phyloP scores from a whole-genome alignment of 164 flowering plant genomes.

The Protea cynaroides region DNA sequence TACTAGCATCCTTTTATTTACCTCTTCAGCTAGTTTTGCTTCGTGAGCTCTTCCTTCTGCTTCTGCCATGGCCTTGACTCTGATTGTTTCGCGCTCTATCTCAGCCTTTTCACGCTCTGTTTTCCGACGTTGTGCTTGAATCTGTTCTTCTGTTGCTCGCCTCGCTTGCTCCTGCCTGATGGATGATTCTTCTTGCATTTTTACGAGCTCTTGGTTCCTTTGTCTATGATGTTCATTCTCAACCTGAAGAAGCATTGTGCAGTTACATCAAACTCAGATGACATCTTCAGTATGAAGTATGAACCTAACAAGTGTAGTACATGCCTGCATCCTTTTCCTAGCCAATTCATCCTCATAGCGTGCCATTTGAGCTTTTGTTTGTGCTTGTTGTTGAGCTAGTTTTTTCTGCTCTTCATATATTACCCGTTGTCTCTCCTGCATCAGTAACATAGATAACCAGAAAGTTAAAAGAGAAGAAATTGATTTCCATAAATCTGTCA shows the following conservation, averaged over 20 bases:
- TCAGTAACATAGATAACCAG: conserved; percentile 6
- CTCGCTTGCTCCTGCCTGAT: conserved; percentile 76
- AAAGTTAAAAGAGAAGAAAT: neutral
- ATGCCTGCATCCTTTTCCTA: conserved; percentile 89
- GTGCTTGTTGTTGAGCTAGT: conserved; percentile 72
- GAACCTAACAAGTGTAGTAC: conserved; percentile 7
- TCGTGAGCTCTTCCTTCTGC: conserved; percentile 97
- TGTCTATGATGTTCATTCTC: conserved; percentile 77
- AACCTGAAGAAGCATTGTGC: conserved; percentile 36
- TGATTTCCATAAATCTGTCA: neutral
- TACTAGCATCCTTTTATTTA: conserved; percentile 60
- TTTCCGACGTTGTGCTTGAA: conserved; percentile 82
- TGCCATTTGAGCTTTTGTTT: conserved; percentile 79
- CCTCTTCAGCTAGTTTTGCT: conserved; percentile 81
- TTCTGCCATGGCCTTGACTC: conserved; percentile 78
- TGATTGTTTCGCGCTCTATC: conserved; percentile 79
- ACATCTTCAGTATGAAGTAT: neutral
- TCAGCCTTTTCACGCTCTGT: conserved; percentile 91
- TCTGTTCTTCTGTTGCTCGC: conserved; percentile 81
- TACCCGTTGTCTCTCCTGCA: conserved; percentile 77
- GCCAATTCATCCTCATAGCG: conserved; percentile 89
- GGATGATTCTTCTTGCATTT: conserved; percentile 86
- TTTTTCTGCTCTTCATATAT: conserved; percentile 77
- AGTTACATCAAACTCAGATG: conserved; percentile 1
- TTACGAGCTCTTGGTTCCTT: conserved; percentile 88